A percentile compares a stretch with the other conserved stretches of the same genome.
These are phyloP conservation scores for Aulographum hederae DNA, from an alignment of 2,329 filamentous ascomycete species.

Conservation along the genomic window DNA sequence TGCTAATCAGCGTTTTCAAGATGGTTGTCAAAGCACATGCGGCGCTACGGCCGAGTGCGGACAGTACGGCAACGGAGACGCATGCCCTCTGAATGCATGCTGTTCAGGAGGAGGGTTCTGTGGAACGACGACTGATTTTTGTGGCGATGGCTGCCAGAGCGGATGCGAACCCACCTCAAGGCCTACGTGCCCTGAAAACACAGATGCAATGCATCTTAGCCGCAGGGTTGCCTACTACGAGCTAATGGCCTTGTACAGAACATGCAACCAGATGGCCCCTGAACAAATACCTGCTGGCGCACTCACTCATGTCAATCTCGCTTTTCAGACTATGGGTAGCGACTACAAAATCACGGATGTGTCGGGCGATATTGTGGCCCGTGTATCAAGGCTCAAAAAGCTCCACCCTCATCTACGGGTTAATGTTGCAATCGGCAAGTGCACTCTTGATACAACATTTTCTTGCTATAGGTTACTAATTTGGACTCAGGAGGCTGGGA, in stretches of 20 bases:
- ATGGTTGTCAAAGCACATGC: no score
- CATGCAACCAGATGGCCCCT: slow-evolving; percentile 9
- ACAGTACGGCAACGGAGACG: no score
- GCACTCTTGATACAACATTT: no score
- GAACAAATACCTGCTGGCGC: slow-evolving; percentile 9
- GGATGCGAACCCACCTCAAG: neutral
- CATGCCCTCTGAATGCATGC: slow-evolving; percentile 10
- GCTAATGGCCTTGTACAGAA: neutral
- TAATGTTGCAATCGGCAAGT: slow-evolving; percentile 22
- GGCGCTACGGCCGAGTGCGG: no score
- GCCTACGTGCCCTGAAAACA: no score
- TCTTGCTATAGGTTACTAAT: no score
- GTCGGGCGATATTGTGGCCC: slow-evolving; percentile 7
- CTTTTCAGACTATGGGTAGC: no score
- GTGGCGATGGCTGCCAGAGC: no score
- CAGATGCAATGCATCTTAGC: neutral
- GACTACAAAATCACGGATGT: no score
- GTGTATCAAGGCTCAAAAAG: slow-evolving; percentile 16
- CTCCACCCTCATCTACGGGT: slow-evolving; percentile 14
- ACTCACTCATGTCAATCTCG: slow-evolving; percentile 12
- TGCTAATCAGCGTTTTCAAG: no score
- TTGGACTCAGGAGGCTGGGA: no score
- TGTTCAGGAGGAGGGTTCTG: slow-evolving; percentile 6
- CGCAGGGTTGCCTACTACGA: slow-evolving; percentile 5
- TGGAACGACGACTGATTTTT: neutral